Conservation (phyloP, 257 asterid species). For the Solanum etuberosum region DNA sequence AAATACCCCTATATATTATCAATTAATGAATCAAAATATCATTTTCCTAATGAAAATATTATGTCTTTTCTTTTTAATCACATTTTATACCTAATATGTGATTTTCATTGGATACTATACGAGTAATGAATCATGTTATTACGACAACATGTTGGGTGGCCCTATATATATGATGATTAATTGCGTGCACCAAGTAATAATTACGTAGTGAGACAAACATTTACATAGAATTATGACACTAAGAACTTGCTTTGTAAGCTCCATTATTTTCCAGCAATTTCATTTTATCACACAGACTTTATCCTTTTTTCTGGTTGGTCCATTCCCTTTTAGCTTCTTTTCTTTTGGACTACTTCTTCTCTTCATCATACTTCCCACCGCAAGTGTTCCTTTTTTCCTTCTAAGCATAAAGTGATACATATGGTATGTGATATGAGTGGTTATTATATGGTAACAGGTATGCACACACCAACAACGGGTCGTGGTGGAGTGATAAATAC, state of each 20-base stretch:
- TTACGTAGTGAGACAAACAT: not conserved
- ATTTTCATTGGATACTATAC: not conserved
- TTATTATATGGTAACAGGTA: not conserved
- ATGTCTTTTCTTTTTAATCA: too few relatives aligned
- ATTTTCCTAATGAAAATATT: too few relatives aligned
- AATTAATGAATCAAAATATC: not conserved
- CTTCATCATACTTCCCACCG: slow-evolving; percentile 7
- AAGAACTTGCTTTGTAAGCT: slow-evolving; percentile 4
- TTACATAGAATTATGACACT: not conserved
- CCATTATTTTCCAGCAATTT: not conserved
- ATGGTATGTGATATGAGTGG: not conserved
- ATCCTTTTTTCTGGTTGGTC: not conserved
- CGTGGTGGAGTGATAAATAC: not conserved
- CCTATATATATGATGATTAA: not conserved
- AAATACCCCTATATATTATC: too few relatives aligned
- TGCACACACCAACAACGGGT: not conserved
- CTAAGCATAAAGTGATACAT: not conserved
- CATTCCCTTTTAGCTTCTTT: slow-evolving; percentile 5
- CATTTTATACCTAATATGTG: not conserved
- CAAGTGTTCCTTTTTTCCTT: not conserved
- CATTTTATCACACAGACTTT: not conserved
- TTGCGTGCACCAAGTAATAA: not conserved
- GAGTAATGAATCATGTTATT: not conserved
- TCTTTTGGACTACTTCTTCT: slow-evolving; percentile 16
- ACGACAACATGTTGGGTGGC: not conserved